Conservation (phyloP, 768 basidiomycete species). For the Cubamyces lactineus region DNA sequence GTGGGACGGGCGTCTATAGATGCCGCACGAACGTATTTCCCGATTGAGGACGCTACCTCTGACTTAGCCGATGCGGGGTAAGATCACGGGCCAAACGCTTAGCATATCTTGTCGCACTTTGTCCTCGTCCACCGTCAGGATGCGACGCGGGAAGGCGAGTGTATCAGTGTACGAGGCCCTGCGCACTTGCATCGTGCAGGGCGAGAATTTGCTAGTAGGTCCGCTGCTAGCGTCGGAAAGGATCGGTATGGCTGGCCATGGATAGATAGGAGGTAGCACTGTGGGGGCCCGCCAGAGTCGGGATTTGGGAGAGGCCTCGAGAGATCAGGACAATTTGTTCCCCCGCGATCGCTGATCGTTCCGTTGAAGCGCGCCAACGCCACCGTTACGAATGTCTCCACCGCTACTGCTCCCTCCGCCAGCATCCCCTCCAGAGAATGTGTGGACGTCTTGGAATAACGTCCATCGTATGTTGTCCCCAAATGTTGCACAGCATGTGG, state of each 20-base stretch:
- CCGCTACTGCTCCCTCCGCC: not conserved
- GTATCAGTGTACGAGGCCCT: too few relatives aligned
- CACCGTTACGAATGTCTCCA: constrained; percentile 10
- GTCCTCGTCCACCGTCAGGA: not conserved
- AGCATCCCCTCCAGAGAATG: not conserved
- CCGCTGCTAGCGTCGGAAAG: not conserved
- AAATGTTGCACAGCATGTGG: too few relatives aligned
- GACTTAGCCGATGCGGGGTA: constrained; percentile 13
- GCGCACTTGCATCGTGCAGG: not conserved
- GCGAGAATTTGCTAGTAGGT: not conserved
- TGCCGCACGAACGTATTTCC: not conserved
- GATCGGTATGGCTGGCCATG: not conserved
- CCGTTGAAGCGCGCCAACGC: constrained; percentile 4
- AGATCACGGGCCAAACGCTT: constrained; percentile 10
- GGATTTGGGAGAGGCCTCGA: constrained; percentile 9
- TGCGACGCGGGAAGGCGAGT: not conserved
- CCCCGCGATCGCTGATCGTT: constrained; percentile 13
- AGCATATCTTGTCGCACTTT: constrained; percentile 5
- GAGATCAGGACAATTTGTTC: constrained; percentile 10
- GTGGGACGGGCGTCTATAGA: not conserved
- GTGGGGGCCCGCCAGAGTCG: constrained; percentile 8
- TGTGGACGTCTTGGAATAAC: too few relatives aligned
- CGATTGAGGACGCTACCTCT: not conserved
- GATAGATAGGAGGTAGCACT: not conserved
- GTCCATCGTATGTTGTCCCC: too few relatives aligned